A percentile compares a stretch with the other conserved stretches of the same genome.
phyloP scores from a whole-genome alignment of 257 asterid genomes.

The Solanum bulbocastanum region DNA sequence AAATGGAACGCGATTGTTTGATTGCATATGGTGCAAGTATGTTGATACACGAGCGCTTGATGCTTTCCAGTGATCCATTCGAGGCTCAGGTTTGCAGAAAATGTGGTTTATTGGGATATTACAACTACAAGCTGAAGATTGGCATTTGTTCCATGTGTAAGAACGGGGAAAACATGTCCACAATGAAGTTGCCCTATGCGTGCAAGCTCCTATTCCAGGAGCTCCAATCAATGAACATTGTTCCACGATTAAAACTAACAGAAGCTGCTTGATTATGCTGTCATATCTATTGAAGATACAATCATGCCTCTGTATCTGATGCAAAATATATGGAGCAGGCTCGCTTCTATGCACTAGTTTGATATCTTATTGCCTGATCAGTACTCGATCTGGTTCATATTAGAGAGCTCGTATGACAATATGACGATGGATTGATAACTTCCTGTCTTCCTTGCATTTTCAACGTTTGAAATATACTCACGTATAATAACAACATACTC shows the following conservation, averaged over 20 bases:
- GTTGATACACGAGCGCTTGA: constrained; percentile 83
- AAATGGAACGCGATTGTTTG: constrained; percentile 98
- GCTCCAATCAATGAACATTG: constrained; percentile 39
- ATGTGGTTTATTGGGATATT: constrained; percentile 90
- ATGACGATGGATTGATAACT: background rate
- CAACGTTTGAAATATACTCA: background rate
- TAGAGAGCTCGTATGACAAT: background rate
- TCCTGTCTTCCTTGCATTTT: background rate
- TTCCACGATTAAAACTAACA: constrained; percentile 25
- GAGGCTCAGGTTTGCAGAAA: constrained; percentile 92
- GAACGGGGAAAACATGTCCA: constrained; percentile 75
- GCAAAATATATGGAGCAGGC: background rate
- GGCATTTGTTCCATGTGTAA: constrained; percentile 77
- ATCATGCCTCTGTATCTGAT: background rate
- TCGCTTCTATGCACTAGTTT: background rate
- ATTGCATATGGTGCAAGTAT: constrained; percentile 97
- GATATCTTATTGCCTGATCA: background rate
- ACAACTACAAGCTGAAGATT: constrained; percentile 51
- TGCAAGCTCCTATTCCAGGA: constrained; percentile 93
- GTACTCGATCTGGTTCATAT: background rate
- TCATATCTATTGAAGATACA: background rate
- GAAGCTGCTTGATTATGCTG: constrained; percentile 21
- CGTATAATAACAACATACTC: background rate
- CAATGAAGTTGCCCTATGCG: constrained; percentile 93
- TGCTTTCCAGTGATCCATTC: constrained; percentile 95